Percentiles rank a stretch among this genome's conserved stretches.
Evolutionary conservation across 2,329 filamentous ascomycete genomes (phyloP).

Genomic region (Lasiodiplodia citricola): DNA sequence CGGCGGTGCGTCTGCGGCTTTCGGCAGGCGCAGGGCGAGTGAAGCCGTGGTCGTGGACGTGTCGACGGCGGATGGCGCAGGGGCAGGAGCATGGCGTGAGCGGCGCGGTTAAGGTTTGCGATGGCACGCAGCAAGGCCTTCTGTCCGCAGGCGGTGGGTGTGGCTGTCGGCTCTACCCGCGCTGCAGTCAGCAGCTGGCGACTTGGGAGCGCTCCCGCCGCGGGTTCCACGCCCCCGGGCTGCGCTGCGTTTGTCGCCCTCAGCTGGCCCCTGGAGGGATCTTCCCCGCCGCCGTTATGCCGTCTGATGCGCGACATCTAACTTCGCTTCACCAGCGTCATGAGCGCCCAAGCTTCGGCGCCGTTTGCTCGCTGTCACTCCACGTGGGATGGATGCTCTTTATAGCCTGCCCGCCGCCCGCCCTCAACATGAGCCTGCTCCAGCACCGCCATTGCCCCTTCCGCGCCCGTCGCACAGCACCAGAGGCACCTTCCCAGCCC

Average conservation of each 20-base stretch:
- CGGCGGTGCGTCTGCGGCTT: background rate
- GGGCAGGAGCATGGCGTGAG: constrained; percentile 5
- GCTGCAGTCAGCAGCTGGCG: constrained; percentile 12
- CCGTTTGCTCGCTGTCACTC: constrained; percentile 22
- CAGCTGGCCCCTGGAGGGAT: constrained; percentile 1
- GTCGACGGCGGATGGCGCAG: background rate
- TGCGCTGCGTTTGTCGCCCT: constrained; percentile 1
- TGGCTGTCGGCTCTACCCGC: constrained; percentile 19
- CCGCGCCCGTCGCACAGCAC: constrained; percentile 15
- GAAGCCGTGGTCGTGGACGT: background rate
- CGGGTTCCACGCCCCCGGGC: constrained; percentile 16
- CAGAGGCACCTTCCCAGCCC: constrained; percentile 33
- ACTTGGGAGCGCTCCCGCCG: constrained; percentile 17
- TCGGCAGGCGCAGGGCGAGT: background rate
- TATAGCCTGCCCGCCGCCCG: constrained; percentile 19
- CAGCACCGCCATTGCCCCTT: background rate
- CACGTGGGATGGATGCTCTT: constrained; percentile 18
- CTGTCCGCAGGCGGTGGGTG: constrained; percentile 5
- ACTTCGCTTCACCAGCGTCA: constrained; percentile 6
- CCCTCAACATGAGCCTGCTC: constrained; percentile 1
- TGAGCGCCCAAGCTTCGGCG: constrained; percentile 9
- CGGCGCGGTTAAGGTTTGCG: constrained; percentile 18
- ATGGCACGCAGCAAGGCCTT: constrained; percentile 15
- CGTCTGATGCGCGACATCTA: constrained; percentile 21
- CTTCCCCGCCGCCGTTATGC: constrained; percentile 19